These are phyloP conservation scores for Lichtheimia hyalospora DNA, from an alignment of 371 early-diverging fungal genomes.

Conservation along the genomic window DNA sequence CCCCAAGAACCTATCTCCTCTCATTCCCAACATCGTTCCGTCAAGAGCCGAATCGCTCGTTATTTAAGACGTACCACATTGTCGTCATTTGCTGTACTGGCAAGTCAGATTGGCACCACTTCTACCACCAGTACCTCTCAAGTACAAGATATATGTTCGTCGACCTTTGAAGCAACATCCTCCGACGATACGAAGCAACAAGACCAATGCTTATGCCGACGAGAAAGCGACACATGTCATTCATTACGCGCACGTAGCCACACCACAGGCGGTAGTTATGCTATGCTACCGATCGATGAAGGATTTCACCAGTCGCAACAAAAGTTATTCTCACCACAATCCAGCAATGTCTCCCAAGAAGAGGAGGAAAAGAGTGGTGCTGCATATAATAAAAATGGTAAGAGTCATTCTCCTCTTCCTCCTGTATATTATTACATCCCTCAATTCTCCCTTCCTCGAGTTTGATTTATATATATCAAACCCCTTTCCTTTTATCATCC, in stretches of 20 bases:
- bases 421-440: not conserved
- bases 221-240: no score
- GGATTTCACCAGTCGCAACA: constrained; percentile 24
- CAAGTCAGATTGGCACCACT: not conserved
- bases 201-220: not conserved
- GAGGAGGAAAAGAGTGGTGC: no score
- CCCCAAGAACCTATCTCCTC: no score
- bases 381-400: no score
- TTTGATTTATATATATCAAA: no score
- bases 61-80: not conserved
- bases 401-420: no score
- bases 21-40: not conserved
- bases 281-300: constrained; percentile 17
- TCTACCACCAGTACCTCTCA: not conserved
- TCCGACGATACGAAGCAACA: not conserved
- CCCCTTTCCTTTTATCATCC: no score
- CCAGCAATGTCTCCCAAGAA: not conserved
- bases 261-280: constrained; percentile 1
- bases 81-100: not conserved
- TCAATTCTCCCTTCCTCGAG: not conserved
- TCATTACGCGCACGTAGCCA: no score
- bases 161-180: not conserved
- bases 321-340: constrained; percentile 8
- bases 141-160: no score
- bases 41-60: constrained; percentile 1